A percentile compares a stretch with the other conserved stretches of the same genome.
Evolutionary conservation across 2,329 filamentous ascomycete species (phyloP).

Genomic region (Aschersonia sp.): DNA sequence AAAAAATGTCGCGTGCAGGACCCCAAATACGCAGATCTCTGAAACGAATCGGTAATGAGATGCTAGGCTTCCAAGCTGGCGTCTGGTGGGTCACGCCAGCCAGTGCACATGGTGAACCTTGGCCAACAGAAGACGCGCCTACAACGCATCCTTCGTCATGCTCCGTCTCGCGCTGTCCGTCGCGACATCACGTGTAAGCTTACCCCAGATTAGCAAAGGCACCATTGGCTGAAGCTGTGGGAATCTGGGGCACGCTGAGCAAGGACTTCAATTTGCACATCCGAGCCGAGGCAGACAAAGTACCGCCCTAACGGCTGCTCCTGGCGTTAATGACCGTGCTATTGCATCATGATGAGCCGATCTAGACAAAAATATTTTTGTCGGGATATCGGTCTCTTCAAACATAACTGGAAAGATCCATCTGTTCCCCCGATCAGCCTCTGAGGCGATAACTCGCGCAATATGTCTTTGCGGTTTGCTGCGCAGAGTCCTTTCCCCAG

Average conservation of each 20-base stretch:
- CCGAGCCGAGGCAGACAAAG: not conserved
- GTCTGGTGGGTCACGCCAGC: too few relatives aligned
- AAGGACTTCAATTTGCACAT: not conserved
- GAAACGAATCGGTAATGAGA: not conserved
- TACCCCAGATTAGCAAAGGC: not conserved
- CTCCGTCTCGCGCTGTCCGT: not conserved
- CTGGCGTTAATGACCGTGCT: not conserved
- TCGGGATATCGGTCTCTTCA: not conserved
- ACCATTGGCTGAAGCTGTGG: not conserved
- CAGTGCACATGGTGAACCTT: not conserved
- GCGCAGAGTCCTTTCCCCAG: constrained; percentile 15
- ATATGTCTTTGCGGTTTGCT: constrained; percentile 18
- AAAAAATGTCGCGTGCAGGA: not conserved
- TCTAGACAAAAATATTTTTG: not conserved
- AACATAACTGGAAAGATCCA: not conserved
- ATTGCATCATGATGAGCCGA: constrained; percentile 4
- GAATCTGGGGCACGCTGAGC: too few relatives aligned
- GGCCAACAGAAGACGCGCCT: not conserved
- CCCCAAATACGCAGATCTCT: not conserved
- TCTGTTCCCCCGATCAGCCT: not conserved
- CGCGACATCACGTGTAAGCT: not conserved
- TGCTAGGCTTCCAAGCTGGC: too few relatives aligned
- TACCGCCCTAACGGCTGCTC: not conserved
- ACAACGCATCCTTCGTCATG: too few relatives aligned
- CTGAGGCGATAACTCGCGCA: not conserved